phyloP scores from a whole-genome alignment of 192 early-diverging fungal species.

The Lunasporangiospora selenospora region DNA sequence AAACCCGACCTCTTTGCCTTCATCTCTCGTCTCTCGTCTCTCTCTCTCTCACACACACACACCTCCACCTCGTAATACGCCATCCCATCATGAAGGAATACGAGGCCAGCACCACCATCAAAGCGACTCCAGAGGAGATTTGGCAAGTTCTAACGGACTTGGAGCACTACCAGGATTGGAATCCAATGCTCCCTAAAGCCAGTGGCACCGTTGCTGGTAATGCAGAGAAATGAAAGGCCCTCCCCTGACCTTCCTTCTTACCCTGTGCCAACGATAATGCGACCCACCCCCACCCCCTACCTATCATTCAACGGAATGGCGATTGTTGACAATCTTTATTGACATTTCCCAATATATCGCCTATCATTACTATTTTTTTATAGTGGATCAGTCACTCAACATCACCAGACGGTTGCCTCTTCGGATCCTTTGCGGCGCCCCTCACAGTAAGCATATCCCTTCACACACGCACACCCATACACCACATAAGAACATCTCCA shows the following conservation, averaged over 20 bases:
- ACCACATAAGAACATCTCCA: too few relatives aligned
- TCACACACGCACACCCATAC: too few relatives aligned
- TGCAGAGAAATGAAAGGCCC: too few relatives aligned
- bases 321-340: too few relatives aligned
- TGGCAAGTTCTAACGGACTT: conserved; percentile 41
- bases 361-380: neutral
- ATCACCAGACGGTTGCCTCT: conserved; percentile 19
- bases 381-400: conserved; percentile 14
- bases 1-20: neutral
- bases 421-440: conserved; percentile 31
- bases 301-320: too few relatives aligned
- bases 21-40: neutral
- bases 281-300: neutral
- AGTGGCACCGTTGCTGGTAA: conserved; percentile 28
- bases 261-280: too few relatives aligned
- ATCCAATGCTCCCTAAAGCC: conserved; percentile 23
- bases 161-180: conserved; percentile 28
- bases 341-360: neutral
- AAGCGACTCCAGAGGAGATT: conserved; percentile 16
- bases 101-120: conserved; percentile 34
- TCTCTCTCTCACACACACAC: neutral
- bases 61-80: neutral
- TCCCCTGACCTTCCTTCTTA: too few relatives aligned
- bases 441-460: conserved; percentile 18
- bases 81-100: conserved; percentile 22